Conservation (phyloP, 1,284 basidiomycete species). For the Mycena citricolor region DNA sequence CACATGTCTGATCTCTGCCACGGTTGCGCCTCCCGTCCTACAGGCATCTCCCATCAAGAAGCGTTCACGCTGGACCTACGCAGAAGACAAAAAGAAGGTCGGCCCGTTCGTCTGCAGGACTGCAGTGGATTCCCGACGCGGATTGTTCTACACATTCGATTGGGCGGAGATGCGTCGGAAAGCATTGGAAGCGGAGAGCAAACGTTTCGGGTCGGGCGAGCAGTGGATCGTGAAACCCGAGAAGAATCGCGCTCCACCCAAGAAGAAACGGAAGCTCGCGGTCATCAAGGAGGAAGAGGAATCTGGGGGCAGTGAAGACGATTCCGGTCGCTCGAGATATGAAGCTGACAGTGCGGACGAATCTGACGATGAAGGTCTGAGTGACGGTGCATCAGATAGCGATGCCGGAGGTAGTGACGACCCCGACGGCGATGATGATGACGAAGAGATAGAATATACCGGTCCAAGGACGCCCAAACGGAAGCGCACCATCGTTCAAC, state of each 20-base stretch:
- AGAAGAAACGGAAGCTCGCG: conserved; percentile 15
- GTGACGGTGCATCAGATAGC: too few relatives aligned
- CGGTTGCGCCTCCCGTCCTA: conserved; percentile 23
- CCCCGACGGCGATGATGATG: conserved; percentile 13
- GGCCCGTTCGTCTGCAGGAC: conserved; percentile 53
- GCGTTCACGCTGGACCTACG: conserved; percentile 17
- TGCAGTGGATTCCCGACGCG: conserved; percentile 57
- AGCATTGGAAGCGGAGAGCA: conserved; percentile 32
- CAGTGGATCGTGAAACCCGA: conserved; percentile 13
- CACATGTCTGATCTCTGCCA: conserved; percentile 52
- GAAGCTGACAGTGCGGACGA: conserved; percentile 25
- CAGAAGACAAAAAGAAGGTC: conserved; percentile 21
- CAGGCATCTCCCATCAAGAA: conserved; percentile 20
- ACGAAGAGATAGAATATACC: too few relatives aligned
- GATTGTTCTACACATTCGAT: conserved; percentile 59
- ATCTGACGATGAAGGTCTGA: conserved; percentile 22
- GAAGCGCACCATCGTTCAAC: conserved; percentile 41
- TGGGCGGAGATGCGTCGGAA: conserved; percentile 51
- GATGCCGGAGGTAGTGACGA: conserved; percentile 14
- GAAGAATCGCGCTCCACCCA: conserved; percentile 5
- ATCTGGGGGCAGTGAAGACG: conserved; percentile 16
- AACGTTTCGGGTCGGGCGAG: conserved; percentile 18
- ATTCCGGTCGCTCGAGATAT: too few relatives aligned
- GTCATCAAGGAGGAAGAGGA: conserved; percentile 27
- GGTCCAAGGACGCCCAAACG: conserved; percentile 39